Percentiles rank a stretch among this genome's conserved stretches.
These are phyloP conservation scores for Russula earlei DNA, from an alignment of 768 basidiomycete species.

Conservation along the genomic window DNA sequence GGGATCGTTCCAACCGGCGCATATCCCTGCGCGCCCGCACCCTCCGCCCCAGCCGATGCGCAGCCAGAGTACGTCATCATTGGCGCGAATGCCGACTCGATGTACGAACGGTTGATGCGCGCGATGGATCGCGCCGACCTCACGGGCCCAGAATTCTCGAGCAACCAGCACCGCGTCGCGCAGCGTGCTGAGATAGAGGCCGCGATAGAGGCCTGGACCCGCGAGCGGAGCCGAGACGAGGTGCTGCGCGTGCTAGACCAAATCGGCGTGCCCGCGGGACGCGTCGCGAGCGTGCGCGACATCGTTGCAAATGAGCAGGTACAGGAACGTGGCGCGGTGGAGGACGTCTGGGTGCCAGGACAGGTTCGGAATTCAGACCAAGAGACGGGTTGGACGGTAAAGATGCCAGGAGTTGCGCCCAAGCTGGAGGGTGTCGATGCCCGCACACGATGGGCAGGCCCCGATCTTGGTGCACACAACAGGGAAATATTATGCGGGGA, in stretches of 20 bases:
- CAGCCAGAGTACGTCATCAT: constrained; percentile 53
- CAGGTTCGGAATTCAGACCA: not conserved
- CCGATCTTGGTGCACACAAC: constrained; percentile 44
- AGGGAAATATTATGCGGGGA: constrained; percentile 27
- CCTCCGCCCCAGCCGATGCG: constrained; percentile 30
- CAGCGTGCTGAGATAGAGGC: constrained; percentile 45
- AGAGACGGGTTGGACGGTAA: constrained; percentile 45
- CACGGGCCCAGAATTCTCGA: constrained; percentile 40
- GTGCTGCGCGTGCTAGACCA: constrained; percentile 40
- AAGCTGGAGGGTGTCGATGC: constrained; percentile 49
- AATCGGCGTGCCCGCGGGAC: constrained; percentile 54
- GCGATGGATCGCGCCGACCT: constrained; percentile 52
- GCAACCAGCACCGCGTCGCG: constrained; percentile 35
- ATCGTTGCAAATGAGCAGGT: constrained; percentile 51
- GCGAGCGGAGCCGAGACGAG: constrained; percentile 39
- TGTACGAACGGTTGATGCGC: constrained; percentile 59
- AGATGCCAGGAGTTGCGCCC: constrained; percentile 60
- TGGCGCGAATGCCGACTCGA: constrained; percentile 61
- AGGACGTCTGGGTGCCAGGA: constrained; percentile 44
- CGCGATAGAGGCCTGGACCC: constrained; percentile 56
- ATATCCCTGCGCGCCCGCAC: constrained; percentile 49
- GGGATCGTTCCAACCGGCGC: constrained; percentile 72
- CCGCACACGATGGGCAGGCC: constrained; percentile 59
- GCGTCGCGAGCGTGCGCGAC: constrained; percentile 54
- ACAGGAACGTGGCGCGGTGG: constrained; percentile 43